A percentile compares a stretch with the other conserved stretches of the same genome.
These are phyloP conservation scores for Pisolithus microcarpus DNA, from an alignment of 768 basidiomycete genomes.

Conservation along the genomic window DNA sequence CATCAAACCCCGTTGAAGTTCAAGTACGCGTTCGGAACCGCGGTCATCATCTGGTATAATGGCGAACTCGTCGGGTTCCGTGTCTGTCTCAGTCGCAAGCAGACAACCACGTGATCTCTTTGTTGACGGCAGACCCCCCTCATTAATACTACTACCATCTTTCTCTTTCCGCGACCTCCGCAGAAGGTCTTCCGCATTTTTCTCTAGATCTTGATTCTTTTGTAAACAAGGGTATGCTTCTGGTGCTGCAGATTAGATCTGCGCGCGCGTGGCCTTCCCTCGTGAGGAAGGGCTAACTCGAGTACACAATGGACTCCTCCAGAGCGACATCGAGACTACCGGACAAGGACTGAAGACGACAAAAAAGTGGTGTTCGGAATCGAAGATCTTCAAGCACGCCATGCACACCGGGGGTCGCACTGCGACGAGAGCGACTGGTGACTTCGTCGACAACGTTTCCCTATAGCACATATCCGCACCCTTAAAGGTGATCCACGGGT, in stretches of 20 bases:
- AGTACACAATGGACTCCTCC: too few species aligned
- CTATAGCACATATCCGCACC: conserved; percentile 13
- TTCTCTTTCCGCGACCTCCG: too few species aligned
- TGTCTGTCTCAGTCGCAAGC: too few species aligned
- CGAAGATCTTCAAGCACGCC: conserved; percentile 34
- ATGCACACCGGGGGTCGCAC: conserved; percentile 57
- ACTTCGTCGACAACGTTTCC: conserved; percentile 7
- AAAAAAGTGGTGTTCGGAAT: conserved; percentile 31
- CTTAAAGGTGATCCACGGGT: not conserved
- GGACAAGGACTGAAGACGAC: conserved; percentile 57
- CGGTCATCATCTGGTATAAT: not conserved
- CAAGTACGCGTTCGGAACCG: conserved; percentile 15
- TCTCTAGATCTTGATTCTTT: too few species aligned
- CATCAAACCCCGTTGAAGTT: conserved; percentile 34
- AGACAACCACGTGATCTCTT: not conserved
- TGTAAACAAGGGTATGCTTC: too few species aligned
- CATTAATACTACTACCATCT: too few species aligned
- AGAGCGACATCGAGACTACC: conserved; percentile 37
- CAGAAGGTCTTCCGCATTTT: too few species aligned
- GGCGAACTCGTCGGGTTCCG: too few species aligned
- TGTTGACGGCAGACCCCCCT: conserved; percentile 8
- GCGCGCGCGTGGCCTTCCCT: too few species aligned
- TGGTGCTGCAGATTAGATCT: too few species aligned
- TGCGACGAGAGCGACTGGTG: conserved; percentile 36
- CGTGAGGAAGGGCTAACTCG: too few species aligned